Evolutionary conservation across 116 monocot species (phyloP), one percentile per base, ranked within the genome.

Genomic region (Phalaenopsis hybrid): DNA sequence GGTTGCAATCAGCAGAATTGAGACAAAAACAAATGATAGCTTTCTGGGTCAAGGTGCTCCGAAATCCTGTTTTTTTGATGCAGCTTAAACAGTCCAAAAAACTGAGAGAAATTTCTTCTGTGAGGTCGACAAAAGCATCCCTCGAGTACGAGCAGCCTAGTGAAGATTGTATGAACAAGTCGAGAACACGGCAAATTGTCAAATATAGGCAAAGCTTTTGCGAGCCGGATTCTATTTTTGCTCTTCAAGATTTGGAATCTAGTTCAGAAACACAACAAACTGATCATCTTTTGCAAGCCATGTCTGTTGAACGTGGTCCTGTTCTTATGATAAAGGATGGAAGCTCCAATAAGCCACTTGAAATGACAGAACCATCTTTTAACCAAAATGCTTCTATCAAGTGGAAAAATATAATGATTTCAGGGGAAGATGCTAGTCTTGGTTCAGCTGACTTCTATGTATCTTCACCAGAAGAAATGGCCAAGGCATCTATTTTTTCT

Each of bases 1-100:
- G 85, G 52, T 67, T 93, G 78, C 82, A 86, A 85, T 88, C 91
- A 34, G 89, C 91, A 21, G 93, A 93, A 48, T 52, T 61, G 72
- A 86, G 86, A 82, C 93, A 93, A 83, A 93, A 88, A 48, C 93
- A 88, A 72, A 88, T 91, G 89, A 82, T 91, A 28, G 82, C 91
- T 45, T 93, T 93, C 89, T 81, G 89, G 86, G 91, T 85, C 11
- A 91, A 89, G 84, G 74, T 89, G 34, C 79, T 93, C 28, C 83
- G 79, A 25, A 91, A 89, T 81, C 91, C 91, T 34, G 75, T 13
- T 10, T 87, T 93, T 44, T 65, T 91, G 25, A 72, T 74, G 1
- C 84, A 74, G 28, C 82, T 89, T n/a, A 91, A 79, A 77, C 50
- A 84, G 55, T 81, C 78, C 59, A 89, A 86, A 68, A 81, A 86